These are phyloP conservation scores for Agrocybe chaxingu DNA, from an alignment of 768 basidiomycete genomes.

Conservation along the genomic window DNA sequence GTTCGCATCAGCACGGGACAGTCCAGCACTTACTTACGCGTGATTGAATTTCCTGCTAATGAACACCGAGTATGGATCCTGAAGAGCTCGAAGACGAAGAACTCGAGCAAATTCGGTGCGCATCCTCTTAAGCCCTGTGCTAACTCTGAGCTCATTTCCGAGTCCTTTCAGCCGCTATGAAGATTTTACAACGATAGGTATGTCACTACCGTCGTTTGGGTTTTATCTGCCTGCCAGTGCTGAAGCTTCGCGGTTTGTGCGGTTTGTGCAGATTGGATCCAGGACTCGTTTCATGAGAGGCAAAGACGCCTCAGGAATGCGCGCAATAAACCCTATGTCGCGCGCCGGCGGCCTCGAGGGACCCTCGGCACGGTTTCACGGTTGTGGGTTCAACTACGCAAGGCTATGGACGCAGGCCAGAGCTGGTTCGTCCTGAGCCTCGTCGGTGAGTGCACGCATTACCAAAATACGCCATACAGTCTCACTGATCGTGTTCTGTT, in stretches of 20 bases:
- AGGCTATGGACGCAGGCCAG: slow-evolving; percentile 67
- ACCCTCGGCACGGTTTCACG: slow-evolving; percentile 45
- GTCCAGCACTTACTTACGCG: no score
- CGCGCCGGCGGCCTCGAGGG: slow-evolving; percentile 44
- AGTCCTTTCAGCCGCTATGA: slow-evolving; percentile 71
- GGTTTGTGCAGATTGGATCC: slow-evolving; percentile 80
- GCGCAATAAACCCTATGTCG: slow-evolving; percentile 36
- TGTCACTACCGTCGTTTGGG: slow-evolving; percentile 3
- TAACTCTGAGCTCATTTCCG: slow-evolving; percentile 8
- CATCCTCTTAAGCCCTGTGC: not conserved
- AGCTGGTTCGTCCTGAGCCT: slow-evolving; percentile 91
- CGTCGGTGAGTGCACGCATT: slow-evolving; percentile 61
- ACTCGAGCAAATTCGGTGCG: slow-evolving; percentile 63
- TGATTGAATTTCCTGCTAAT: no score
- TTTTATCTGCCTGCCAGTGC: slow-evolving; percentile 9
- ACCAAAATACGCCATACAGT: not conserved
- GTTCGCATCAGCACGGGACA: no score
- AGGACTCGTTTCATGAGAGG: slow-evolving; percentile 89
- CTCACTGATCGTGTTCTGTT: not conserved
- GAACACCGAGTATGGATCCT: slow-evolving; percentile 28
- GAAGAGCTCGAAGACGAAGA: slow-evolving; percentile 63
- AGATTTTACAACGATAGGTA: slow-evolving; percentile 94
- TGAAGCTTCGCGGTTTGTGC: not conserved
- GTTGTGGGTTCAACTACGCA: slow-evolving; percentile 61
- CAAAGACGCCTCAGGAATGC: slow-evolving; percentile 68